Evolutionary conservation across 139 green algal species (phyloP).

Genomic region (Tetraselmis chui): DNA sequence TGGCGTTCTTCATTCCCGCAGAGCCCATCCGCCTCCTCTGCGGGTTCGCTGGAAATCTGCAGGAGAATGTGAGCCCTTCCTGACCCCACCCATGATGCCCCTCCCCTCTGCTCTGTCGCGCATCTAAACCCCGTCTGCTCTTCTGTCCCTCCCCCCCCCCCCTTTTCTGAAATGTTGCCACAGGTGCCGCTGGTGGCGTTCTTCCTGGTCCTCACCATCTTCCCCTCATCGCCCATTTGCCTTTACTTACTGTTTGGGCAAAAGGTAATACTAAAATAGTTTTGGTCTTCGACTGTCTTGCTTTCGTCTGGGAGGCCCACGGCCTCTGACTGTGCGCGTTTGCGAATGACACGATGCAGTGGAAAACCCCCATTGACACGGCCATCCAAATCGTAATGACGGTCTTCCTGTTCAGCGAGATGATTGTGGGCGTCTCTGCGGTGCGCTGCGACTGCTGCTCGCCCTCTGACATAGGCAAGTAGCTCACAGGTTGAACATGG

Average conservation of each 20-base stretch:
- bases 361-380: constrained; percentile 17
- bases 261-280: constrained; percentile 1
- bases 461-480: not conserved
- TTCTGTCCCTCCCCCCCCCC: not conserved
- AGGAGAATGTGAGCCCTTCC: constrained; percentile 36
- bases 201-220: constrained; percentile 34
- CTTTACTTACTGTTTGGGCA: constrained; percentile 39
- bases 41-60: constrained; percentile 45
- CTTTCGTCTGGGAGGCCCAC: not conserved
- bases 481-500: not conserved
- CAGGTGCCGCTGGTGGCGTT: constrained; percentile 48
- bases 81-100: not conserved
- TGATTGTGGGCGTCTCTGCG: constrained; percentile 16
- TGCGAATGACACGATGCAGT: not conserved
- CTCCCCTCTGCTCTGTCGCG: not conserved
- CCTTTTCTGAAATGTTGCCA: not conserved
- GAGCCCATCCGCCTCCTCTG: constrained; percentile 34
- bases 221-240: constrained; percentile 24
- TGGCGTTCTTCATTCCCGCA: constrained; percentile 39
- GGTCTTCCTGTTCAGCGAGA: constrained; percentile 14
- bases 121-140: not conserved
- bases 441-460: not conserved
- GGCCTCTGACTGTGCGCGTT: not conserved
- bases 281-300: not conserved
- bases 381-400: constrained; percentile 23